These are phyloP conservation scores for Cyclanthera cordifolia DNA, from an alignment of 306 rosid genomes.

Conservation along the genomic window DNA sequence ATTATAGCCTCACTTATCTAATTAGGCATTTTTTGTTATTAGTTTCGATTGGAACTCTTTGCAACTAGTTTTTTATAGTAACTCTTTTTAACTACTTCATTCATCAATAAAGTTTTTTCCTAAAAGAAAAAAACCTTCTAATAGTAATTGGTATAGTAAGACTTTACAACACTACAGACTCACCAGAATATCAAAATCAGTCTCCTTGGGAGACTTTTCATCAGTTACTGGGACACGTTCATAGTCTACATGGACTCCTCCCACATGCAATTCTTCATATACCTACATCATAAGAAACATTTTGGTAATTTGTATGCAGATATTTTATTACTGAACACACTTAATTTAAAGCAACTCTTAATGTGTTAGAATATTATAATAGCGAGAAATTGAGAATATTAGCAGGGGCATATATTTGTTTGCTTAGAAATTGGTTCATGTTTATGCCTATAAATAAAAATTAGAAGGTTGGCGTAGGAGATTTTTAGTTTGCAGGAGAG, in stretches of 20 bases:
- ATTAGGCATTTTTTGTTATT: no score
- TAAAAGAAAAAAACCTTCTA: no score
- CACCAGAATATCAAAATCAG: constrained; percentile 82
- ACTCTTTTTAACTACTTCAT: no score
- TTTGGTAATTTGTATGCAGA: constrained; percentile 17
- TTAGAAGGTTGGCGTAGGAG: not conserved
- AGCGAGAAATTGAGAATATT: not conserved
- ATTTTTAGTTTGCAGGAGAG: not conserved
- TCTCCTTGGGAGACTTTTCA: constrained; percentile 81
- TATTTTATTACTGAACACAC: not conserved
- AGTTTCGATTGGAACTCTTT: no score
- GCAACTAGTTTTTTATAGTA: no score
- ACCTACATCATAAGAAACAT: constrained; percentile 39
- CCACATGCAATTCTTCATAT: constrained; percentile 60
- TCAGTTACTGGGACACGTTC: constrained; percentile 94
- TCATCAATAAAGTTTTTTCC: no score
- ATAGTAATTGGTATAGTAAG: not conserved
- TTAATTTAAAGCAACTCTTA: constrained; percentile 12
- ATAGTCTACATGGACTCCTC: constrained; percentile 76
- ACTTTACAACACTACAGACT: constrained; percentile 20
- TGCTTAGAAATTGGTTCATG: not conserved
- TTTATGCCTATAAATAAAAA: not conserved
- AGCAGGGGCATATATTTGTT: not conserved
- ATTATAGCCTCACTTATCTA: no score
- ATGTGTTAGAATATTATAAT: not conserved